Evolutionary conservation across 169 alveolate genomes (phyloP).

Genomic region (Amoebophrya sp.): DNA sequence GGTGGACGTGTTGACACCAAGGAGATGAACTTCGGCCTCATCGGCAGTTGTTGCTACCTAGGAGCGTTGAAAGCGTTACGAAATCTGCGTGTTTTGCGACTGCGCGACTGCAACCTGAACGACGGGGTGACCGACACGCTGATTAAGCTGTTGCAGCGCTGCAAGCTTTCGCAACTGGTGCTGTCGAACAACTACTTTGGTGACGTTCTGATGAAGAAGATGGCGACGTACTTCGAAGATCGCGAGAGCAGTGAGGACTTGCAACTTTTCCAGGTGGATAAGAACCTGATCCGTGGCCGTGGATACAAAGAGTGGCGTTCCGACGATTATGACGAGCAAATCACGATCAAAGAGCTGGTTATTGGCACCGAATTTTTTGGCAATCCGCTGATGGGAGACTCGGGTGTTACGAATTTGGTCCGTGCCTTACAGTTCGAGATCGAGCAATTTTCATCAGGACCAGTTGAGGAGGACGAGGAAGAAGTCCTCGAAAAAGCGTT

Average conservation of each 20-base stretch:
- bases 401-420: not conserved
- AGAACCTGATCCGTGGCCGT: not conserved
- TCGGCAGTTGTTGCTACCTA: not conserved
- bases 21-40: conserved; percentile 18
- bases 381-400: not conserved
- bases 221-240: not conserved
- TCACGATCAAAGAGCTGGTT: not conserved
- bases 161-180: not conserved
- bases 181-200: conserved; percentile 12
- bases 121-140: conserved; percentile 18
- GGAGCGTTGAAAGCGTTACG: not conserved
- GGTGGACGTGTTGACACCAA: not conserved
- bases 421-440: not conserved
- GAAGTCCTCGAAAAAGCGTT: not conserved
- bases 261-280: not conserved
- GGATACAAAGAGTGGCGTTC: not conserved
- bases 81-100: not conserved
- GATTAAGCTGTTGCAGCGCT: not conserved
- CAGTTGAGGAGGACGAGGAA: not conserved
- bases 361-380: not conserved
- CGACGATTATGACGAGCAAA: conserved; percentile 10
- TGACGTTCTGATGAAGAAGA: not conserved
- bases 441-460: not conserved
- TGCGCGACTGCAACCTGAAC: not conserved
- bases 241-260: not conserved